Evolutionary conservation across 345 rosid species (phyloP), one percentile per base, ranked within the genome.

Genomic region (Clarkia xantiana): DNA sequence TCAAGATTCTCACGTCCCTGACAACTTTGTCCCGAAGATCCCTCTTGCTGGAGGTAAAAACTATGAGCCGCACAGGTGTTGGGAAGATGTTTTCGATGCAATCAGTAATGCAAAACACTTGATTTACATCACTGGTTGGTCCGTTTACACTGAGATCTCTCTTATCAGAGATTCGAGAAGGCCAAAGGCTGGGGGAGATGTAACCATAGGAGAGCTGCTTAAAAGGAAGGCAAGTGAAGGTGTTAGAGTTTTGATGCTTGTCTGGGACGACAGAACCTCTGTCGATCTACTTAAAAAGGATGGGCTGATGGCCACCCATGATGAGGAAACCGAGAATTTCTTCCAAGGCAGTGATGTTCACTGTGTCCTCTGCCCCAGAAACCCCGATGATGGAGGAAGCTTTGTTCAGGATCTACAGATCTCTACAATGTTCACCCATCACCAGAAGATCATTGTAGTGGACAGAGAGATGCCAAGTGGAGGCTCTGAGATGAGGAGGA

Each of bases 61-160:
- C 18, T 14, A 15, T 42, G 63, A 68, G 34, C 71, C 73, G 42
- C 78, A 44, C 36, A 51, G 75, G 46, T 86, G 95, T 45, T 90
- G 96, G 94, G 88, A 90, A 71, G 89, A 81, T 8, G 65, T 90
- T 10, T 90, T 81, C 18, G 76, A 79, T 9, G 82, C 86, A 1
- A 77, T 90, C 34, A 48, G 40, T 14, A 47, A 76, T 0, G 94
- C 95, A 1, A 57, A 63, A 19, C 72, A 77, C 40, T 71, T 90
- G 17, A 73, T 86, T 57, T 90, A 90, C 55, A 68, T 86, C 14
- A 49, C 89, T 0, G 95, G 97, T 1, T 90, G 97, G 97, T 83
- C 95, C 2, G 77, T 90, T 0, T 62, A 69, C 40, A 53, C 84
- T 13, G 29, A 69, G 14, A 62, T 86, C 15, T 60, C 76, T 23